Conservation (phyloP, 768 basidiomycete genomes). For the Hygrophorus pudorinus region DNA sequence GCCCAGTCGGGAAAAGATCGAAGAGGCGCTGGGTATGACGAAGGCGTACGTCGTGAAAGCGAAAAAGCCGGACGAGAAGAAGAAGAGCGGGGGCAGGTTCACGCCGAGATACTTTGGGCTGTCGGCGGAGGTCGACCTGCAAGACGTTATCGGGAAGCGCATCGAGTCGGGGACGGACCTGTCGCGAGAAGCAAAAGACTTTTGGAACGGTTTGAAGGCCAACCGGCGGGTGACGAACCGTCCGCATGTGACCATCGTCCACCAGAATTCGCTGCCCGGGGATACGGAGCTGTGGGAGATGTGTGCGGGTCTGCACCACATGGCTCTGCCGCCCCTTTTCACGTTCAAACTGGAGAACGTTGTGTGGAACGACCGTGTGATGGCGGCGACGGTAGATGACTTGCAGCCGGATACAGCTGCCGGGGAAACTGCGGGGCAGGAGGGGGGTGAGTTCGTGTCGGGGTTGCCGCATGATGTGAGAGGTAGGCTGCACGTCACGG, state of each 20-base stretch:
- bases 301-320: constrained; percentile 35
- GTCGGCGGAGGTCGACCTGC: constrained; percentile 62
- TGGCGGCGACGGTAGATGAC: constrained; percentile 68
- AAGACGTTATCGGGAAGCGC: constrained; percentile 31
- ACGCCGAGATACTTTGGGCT: constrained; percentile 70
- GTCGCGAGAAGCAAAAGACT: constrained; percentile 20
- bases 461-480: constrained; percentile 36
- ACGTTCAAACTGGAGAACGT: constrained; percentile 49
- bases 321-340: constrained; percentile 41
- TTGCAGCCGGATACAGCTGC: constrained; percentile 28
- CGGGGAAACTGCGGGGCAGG: constrained; percentile 19
- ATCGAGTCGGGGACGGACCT: constrained; percentile 25
- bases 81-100: constrained; percentile 12
- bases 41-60: constrained; percentile 32
- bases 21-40: constrained; percentile 41
- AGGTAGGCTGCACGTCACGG: constrained; percentile 70
- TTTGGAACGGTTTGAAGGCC: constrained; percentile 41
- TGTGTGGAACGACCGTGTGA: constrained; percentile 69
- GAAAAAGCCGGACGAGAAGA: constrained; percentile 20
- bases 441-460: constrained; percentile 37
- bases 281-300: constrained; percentile 32
- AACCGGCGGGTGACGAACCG: constrained; percentile 38
- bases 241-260: constrained; percentile 87
- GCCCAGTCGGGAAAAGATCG: constrained; percentile 48
- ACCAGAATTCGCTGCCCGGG: constrained; percentile 36